phyloP scores from a whole-genome alignment of 228 moss, liverwort and hornwort genomes.

The Sphagnum magellanicum region DNA sequence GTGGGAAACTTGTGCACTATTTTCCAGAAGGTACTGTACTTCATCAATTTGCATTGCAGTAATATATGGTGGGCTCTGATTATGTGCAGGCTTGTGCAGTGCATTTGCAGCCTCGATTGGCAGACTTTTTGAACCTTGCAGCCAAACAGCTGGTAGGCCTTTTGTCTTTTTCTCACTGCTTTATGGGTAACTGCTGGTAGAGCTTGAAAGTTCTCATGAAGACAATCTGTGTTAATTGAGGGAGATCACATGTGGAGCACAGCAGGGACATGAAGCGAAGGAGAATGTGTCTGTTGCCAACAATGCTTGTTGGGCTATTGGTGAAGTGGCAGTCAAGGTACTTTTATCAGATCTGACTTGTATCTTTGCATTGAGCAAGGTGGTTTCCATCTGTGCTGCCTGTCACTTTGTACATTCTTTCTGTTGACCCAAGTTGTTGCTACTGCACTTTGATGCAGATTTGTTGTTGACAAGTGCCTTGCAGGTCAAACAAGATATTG shows the following conservation, averaged over 20 bases:
- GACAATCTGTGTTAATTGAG: not conserved
- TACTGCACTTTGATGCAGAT: too few species aligned
- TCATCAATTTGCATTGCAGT: too few species aligned
- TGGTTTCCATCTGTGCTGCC: too few species aligned
- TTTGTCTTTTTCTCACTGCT: not conserved
- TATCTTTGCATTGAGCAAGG: too few species aligned
- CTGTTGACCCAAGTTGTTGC: too few species aligned
- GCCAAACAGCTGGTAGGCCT: slow-evolving; percentile 81
- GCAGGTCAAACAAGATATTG: slow-evolving; percentile 91
- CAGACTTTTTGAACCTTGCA: slow-evolving; percentile 87
- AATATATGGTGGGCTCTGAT: too few species aligned
- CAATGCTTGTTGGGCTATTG: slow-evolving; percentile 99
- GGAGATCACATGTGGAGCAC: slow-evolving; percentile 24
- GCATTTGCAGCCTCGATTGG: slow-evolving; percentile 86
- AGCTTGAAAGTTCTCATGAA: not conserved
- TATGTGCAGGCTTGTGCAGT: slow-evolving; percentile 74
- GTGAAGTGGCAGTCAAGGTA: slow-evolving; percentile 98
- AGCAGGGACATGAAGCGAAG: slow-evolving; percentile 87
- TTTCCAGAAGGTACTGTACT: too few species aligned
- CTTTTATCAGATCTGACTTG: not conserved
- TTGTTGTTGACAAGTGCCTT: not conserved
- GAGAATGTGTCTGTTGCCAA: slow-evolving; percentile 97
- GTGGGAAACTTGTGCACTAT: too few species aligned
- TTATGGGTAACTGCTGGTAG: not conserved
- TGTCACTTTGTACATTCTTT: too few species aligned